Conservation (phyloP, 2,329 filamentous ascomycete species). For the Penicillium italicum region DNA sequence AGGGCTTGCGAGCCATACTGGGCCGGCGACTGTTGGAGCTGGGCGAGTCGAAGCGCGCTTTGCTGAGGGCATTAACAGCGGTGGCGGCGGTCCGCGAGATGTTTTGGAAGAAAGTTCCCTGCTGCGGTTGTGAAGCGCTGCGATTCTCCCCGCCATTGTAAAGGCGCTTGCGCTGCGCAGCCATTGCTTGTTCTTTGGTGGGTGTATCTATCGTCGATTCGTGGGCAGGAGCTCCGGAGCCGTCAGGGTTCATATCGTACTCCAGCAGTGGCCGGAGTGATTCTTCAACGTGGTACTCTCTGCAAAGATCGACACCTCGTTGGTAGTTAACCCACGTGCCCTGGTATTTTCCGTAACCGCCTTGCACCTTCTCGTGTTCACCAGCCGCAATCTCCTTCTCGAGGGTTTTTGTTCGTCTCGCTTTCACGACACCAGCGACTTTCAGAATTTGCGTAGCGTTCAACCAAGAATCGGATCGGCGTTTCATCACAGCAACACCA, state of each 20-base stretch:
- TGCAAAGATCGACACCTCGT: constrained; percentile 86
- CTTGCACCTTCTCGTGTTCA: constrained; percentile 97
- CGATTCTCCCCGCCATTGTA: constrained; percentile 75
- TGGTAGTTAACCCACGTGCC: constrained; percentile 98
- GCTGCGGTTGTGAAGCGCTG: constrained; percentile 57
- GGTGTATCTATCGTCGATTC: constrained; percentile 78
- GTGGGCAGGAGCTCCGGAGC: constrained; percentile 64
- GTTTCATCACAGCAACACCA: constrained; percentile 88
- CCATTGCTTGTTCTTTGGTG: constrained; percentile 98
- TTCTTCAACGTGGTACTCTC: constrained; percentile 59
- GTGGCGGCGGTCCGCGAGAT: constrained; percentile 91
- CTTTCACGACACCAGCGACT: constrained; percentile 94
- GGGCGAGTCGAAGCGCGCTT: constrained; percentile 88
- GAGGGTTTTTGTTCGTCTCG: constrained; percentile 93
- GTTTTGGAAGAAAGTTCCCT: constrained; percentile 94
- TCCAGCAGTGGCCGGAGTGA: constrained; percentile 48
- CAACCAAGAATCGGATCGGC: constrained; percentile 89
- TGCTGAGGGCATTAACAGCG: constrained; percentile 93
- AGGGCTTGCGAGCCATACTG: constrained; percentile 67
- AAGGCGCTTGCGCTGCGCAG: constrained; percentile 84
- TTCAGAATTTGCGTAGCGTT: constrained; percentile 99
- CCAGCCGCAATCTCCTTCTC: constrained; percentile 97
- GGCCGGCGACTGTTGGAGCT: constrained; percentile 62
- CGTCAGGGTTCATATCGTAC: constrained; percentile 49
- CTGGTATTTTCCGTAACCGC: constrained; percentile 98